These are phyloP conservation scores for Paspalum notatum DNA, from an alignment of 176 grass and related monocot genomes.

Conservation along the genomic window DNA sequence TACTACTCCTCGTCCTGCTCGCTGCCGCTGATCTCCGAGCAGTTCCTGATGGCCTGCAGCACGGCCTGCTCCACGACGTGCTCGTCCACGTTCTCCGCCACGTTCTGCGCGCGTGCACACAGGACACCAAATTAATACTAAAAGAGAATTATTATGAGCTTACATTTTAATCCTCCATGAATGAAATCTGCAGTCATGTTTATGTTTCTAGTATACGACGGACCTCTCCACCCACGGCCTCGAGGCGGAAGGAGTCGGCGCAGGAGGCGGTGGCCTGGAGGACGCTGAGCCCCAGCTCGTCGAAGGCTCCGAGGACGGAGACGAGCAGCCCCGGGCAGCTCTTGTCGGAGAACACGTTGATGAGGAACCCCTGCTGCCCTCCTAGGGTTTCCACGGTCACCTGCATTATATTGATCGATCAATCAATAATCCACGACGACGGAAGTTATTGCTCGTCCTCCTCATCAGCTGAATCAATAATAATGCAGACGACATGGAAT, in stretches of 20 bases:
- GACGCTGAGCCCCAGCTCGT: slow-evolving; percentile 88
- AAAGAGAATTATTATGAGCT: too few relatives aligned
- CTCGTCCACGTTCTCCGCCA: slow-evolving; percentile 63
- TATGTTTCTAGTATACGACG: too few relatives aligned
- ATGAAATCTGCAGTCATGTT: too few relatives aligned
- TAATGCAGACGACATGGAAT: too few relatives aligned
- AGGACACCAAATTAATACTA: too few relatives aligned
- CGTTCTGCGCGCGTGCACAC: slow-evolving; percentile 30
- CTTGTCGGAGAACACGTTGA: slow-evolving; percentile 80
- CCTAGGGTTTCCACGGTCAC: slow-evolving; percentile 90
- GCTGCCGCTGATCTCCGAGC: slow-evolving; percentile 45
- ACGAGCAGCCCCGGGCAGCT: slow-evolving; percentile 87
- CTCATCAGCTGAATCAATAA: too few relatives aligned
- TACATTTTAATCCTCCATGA: too few relatives aligned
- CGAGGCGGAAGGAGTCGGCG: slow-evolving; percentile 73
- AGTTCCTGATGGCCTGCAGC: slow-evolving; percentile 69
- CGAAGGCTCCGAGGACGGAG: slow-evolving; percentile 80
- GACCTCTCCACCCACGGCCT: slow-evolving; percentile 79
- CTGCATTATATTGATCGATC: slow-evolving; percentile 24
- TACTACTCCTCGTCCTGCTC: slow-evolving; percentile 29
- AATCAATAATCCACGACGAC: too few relatives aligned
- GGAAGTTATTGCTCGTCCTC: too few relatives aligned
- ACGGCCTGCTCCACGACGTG: slow-evolving; percentile 83
- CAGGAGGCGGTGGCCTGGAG: slow-evolving; percentile 85
- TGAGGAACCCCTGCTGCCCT: slow-evolving; percentile 68